Evolutionary conservation across 1,284 basidiomycete species (phyloP), one percentile per base, ranked within the genome.

Genomic region (Pterulicium gracile): DNA sequence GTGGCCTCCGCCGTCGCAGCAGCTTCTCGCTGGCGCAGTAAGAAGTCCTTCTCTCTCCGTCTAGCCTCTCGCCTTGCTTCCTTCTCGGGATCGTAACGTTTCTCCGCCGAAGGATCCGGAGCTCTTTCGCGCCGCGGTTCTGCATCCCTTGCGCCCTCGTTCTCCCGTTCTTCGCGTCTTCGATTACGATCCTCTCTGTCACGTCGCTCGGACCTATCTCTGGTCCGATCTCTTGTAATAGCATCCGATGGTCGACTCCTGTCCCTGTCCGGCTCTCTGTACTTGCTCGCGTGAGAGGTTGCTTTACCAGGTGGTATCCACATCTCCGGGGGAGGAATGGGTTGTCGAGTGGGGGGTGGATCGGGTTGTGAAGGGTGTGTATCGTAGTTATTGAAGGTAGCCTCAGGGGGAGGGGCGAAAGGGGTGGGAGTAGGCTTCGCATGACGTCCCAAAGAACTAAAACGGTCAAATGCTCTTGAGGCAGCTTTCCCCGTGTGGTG

Each of bases 281-380:
- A 39, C 15, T 18, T 13, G 19, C 36, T 39, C 15, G 36, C 36
- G 15, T 39, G 36, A 4, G 36, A 39, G 15, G 36, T 4, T 39
- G 36, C 36, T 18, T 39, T 39, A 4, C n/a, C 7, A 39, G 36
- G 36, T 17, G 36, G 36, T 5, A 39, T 17, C 36, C 36, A 39
- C 36, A 39, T 39, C 36, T 39, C 36, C 15, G 36, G 36, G n/a
- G 36, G 36, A 39, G 36, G 36, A 15, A 39, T 39, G n/a, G 36
- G 36, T 7, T 13, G 36, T 15, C 36, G 36, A 39, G 7, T 7
- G 5, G 36, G 7, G 5, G 36, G n/a, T 39, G 36, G n/a, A 39
- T 13, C 27, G 10, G 27, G 15, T 13, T 10, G 7, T 39, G 36
- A 17, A 39, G 36, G 5, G 7, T 13, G 7, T 7, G 36, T 39